Base-by-base conservation (phyloP, 352 stramenopile genomes). In the Phytopythium kandeliae region DNA sequence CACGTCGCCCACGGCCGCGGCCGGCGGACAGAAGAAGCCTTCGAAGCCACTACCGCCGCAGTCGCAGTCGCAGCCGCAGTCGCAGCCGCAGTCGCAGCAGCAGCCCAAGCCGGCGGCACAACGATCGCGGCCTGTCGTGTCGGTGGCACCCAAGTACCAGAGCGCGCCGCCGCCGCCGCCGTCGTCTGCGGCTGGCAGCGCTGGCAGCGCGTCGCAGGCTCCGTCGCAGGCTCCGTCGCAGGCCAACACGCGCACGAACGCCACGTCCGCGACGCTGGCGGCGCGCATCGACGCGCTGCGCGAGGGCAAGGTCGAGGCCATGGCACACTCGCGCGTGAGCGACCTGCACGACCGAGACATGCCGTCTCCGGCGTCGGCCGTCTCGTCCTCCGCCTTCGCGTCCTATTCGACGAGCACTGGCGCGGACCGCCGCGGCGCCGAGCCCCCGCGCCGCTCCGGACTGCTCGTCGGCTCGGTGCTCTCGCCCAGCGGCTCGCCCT, bases 211-310 rank as follows among this genome's bases (percentile, higher is more conserved):
- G n/a, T n/a, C n/a, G n/a, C n/a, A n/a, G n/a, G n/a, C n/a, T n/a
- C n/a, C n/a, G n/a, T n/a, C n/a, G n/a, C n/a, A n/a, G n/a, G n/a
- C n/a, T n/a, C n/a, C n/a, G n/a, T n/a, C n/a, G n/a, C n/a, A 48
- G 16, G n/a, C 24, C 11, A 52, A 25, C 31, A 5, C 22, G 21
- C 21, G 21, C 31, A 5, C 33, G 13, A 42, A 11, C 5, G 44
- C 60, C n/a, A 41, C 24, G 35, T 53, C 44, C 36, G 51, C 28
- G 13, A 86, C 78, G 26, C 62, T 89, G 34, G 74, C 78, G 21
- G 67, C 81, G 42, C 71, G 74, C 17, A 89, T 89, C 36, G 71
- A 86, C 31, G 78, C 72, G 11, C 56, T 89, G 26, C 60, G 78
- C 15, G 72, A 83, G 37, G 68, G 72, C 25, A 60, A 54, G 3